These are phyloP conservation scores for Eimeria brunetti DNA, from an alignment of 169 alveolate species.

Conservation along the genomic window DNA sequence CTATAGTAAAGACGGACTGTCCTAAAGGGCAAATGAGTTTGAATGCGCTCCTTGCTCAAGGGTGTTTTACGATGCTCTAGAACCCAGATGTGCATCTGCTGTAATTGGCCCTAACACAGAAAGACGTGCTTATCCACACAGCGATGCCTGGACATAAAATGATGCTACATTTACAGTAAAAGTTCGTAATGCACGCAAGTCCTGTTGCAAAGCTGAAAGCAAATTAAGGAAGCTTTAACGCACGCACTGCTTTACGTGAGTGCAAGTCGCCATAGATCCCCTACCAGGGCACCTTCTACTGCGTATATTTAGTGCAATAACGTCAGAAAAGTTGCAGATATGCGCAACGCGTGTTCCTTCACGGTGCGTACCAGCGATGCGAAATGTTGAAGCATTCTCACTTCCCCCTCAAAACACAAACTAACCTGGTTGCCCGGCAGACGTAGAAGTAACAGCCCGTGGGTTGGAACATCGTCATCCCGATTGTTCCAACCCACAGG, in stretches of 20 bases:
- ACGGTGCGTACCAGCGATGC: no score
- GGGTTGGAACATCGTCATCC: no score
- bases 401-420: no score
- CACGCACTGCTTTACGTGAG: not conserved
- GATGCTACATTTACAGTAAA: not conserved
- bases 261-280: not conserved
- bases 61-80: not conserved
- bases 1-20: not conserved
- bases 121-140: not conserved
- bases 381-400: no score
- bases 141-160: not conserved
- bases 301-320: no score
- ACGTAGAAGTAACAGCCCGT: no score
- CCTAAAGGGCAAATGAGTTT: not conserved
- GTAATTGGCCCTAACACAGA: not conserved
- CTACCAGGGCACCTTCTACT: not conserved
- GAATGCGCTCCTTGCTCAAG: no score
- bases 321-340: no score
- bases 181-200: not conserved
- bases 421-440: no score
- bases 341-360: no score
- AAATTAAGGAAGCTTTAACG: not conserved
- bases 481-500: no score
- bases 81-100: not conserved
- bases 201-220: not conserved